Conservation (phyloP, 2,329 filamentous ascomycete species). For the Alternaria sp. region DNA sequence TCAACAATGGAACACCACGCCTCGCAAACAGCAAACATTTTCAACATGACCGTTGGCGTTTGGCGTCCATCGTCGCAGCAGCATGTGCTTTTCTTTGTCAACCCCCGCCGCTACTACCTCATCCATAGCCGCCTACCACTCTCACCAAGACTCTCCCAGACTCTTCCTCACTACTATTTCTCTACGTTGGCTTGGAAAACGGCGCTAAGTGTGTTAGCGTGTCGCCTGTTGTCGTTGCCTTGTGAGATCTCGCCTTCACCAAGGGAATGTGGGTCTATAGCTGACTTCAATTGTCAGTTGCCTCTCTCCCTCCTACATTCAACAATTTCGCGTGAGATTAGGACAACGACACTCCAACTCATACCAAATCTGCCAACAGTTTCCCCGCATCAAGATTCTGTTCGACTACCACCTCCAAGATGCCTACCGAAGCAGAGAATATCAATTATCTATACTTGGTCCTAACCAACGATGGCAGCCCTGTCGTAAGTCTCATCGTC, state of each 20-base stretch:
- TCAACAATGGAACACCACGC: background rate
- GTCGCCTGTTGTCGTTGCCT: slow-evolving; percentile 12
- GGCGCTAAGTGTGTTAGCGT: slow-evolving; percentile 9
- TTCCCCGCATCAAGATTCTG: background rate
- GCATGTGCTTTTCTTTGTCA: background rate
- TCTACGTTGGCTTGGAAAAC: background rate
- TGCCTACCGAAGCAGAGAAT: slow-evolving; percentile 41
- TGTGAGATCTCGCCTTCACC: slow-evolving; percentile 14
- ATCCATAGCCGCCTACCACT: background rate
- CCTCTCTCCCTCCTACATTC: slow-evolving; percentile 1
- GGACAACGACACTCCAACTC: background rate
- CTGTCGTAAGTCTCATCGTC: slow-evolving; percentile 20
- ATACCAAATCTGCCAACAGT: background rate
- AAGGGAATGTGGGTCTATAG: background rate
- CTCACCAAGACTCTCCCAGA: slow-evolving; percentile 15
- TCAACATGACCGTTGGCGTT: background rate
- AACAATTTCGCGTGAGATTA: background rate
- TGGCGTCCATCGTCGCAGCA: background rate
- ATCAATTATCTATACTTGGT: slow-evolving; percentile 39
- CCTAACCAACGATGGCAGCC: slow-evolving; percentile 31
- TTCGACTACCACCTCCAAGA: slow-evolving; percentile 14
- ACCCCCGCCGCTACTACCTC: background rate
- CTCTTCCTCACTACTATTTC: slow-evolving; percentile 1
- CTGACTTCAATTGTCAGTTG: background rate
- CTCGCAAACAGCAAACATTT: background rate